Conservation (phyloP, 129 eudicot genomes). For the Chrysanthemum seticuspe region DNA sequence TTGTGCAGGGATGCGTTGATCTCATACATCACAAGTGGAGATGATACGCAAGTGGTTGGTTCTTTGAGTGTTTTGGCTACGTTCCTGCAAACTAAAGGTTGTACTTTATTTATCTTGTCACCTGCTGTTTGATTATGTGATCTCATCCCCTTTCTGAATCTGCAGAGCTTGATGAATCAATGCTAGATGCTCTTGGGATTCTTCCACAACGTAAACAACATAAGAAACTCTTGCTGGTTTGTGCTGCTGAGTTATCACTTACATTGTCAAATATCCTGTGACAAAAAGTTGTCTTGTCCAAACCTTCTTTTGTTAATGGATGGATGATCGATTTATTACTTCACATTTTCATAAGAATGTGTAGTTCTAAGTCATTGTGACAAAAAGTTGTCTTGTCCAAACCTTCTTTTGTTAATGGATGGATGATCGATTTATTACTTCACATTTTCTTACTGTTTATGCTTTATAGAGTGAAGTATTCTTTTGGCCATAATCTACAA, state of each 20-base stretch:
- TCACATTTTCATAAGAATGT: background rate
- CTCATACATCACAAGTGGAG: constrained; percentile 67
- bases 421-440: background rate
- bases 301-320: background rate
- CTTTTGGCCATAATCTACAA: constrained; percentile 5
- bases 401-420: background rate
- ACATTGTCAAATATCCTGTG: background rate
- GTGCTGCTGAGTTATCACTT: constrained; percentile 29
- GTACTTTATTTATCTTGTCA: constrained; percentile 13
- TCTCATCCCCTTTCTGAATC: constrained; percentile 18
- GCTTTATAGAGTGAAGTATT: constrained; percentile 7
- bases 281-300: background rate
- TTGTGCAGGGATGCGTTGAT: constrained; percentile 81
- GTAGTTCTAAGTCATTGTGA: background rate
- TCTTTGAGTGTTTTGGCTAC: constrained; percentile 79
- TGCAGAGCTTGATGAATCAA: constrained; percentile 93
- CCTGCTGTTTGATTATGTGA: constrained; percentile 5
- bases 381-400: constrained; percentile 1
- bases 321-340: background rate
- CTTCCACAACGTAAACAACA: constrained; percentile 96
- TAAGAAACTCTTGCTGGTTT: constrained; percentile 87
- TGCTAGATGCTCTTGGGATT: constrained; percentile 94
- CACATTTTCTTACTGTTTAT: background rate
- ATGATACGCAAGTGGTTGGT: constrained; percentile 82
- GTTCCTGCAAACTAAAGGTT: constrained; percentile 88